Percentiles rank a stretch among this genome's conserved stretches.
Evolutionary conservation across 2,329 filamentous ascomycete species (phyloP).

Genomic region (Penicillium hordei): DNA sequence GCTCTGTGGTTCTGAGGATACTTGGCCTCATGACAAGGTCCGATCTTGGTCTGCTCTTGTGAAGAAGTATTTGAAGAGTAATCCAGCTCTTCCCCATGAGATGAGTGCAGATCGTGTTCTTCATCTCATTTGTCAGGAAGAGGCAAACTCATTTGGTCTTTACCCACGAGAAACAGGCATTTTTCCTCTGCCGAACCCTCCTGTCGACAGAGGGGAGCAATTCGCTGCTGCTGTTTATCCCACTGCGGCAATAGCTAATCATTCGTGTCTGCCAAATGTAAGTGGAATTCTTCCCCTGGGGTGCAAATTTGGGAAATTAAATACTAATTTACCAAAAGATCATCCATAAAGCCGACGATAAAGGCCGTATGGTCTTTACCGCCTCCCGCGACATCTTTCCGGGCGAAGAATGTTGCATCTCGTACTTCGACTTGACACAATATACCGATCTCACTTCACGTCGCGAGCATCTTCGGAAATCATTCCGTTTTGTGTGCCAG

Average conservation of each 20-base stretch:
- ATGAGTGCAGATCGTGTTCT: conserved; percentile 19
- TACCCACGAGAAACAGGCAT: conserved; percentile 27
- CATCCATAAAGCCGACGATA: conserved; percentile 32
- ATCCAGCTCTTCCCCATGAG: conserved; percentile 17
- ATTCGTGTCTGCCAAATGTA: conserved; percentile 28
- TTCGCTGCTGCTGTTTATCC: conserved; percentile 28
- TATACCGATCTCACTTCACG: conserved; percentile 21
- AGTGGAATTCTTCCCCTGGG: background rate
- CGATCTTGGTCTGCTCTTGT: conserved; percentile 28
- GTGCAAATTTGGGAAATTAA: background rate
- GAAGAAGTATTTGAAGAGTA: conserved; percentile 33
- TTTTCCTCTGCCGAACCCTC: conserved; percentile 13
- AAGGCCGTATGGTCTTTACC: conserved; percentile 34
- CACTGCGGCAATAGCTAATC: conserved; percentile 26
- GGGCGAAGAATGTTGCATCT: conserved; percentile 37
- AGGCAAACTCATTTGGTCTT: conserved; percentile 29
- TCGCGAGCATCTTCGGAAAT: conserved; percentile 26
- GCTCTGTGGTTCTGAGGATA: conserved; percentile 32
- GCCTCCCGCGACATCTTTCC: conserved; percentile 29
- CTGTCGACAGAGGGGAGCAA: conserved; percentile 22
- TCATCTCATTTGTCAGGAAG: conserved; percentile 28
- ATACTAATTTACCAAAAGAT: conserved; percentile 21
- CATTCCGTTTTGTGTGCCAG: conserved; percentile 32
- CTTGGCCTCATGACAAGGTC: conserved; percentile 32
- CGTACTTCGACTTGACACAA: conserved; percentile 33